phyloP scores from a whole-genome alignment of 192 early-diverging fungal species.

The Coemansia asiatica region DNA sequence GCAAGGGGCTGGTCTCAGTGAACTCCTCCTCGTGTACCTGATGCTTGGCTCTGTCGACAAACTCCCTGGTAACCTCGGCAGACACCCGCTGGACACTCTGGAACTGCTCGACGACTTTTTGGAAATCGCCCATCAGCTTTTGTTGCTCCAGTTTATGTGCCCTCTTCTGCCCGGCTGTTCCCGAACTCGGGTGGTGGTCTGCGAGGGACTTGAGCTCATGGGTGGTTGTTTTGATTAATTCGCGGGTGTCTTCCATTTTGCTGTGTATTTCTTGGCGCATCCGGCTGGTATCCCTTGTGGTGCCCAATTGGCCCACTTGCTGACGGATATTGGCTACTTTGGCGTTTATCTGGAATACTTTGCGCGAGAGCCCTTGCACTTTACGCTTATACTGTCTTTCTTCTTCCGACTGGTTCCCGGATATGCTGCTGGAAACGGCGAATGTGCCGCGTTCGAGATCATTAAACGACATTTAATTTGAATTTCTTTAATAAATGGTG shows the following conservation, averaged over 20 bases:
- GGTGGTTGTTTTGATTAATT: constrained; percentile 76
- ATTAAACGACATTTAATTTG: constrained; percentile 62
- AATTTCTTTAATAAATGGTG: no score
- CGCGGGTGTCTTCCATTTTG: constrained; percentile 79
- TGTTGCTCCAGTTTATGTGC: constrained; percentile 86
- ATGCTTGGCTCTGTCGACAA: constrained; percentile 73
- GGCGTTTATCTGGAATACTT: constrained; percentile 83
- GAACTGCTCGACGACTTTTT: constrained; percentile 86
- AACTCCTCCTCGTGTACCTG: constrained; percentile 29
- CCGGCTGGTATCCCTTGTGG: constrained; percentile 72
- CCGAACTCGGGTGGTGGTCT: constrained; percentile 45
- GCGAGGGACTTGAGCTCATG: constrained; percentile 75
- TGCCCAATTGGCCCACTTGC: constrained; percentile 73
- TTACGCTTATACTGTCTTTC: constrained; percentile 56
- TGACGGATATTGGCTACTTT: constrained; percentile 83
- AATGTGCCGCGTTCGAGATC: constrained; percentile 61
- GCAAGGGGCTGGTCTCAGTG: constrained; percentile 28
- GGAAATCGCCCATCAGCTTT: constrained; percentile 94
- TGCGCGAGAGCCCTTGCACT: constrained; percentile 73
- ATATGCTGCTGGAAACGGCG: constrained; percentile 17
- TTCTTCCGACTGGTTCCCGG: constrained; percentile 27
- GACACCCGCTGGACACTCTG: constrained; percentile 81
- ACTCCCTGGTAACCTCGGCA: constrained; percentile 81
- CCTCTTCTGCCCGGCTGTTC: constrained; percentile 17
- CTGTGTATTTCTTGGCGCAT: constrained; percentile 59